Evolutionary conservation across 2,329 filamentous ascomycete species (phyloP), one percentile per base, ranked within the genome.

Genomic region (Colletotrichum sansevieriae): DNA sequence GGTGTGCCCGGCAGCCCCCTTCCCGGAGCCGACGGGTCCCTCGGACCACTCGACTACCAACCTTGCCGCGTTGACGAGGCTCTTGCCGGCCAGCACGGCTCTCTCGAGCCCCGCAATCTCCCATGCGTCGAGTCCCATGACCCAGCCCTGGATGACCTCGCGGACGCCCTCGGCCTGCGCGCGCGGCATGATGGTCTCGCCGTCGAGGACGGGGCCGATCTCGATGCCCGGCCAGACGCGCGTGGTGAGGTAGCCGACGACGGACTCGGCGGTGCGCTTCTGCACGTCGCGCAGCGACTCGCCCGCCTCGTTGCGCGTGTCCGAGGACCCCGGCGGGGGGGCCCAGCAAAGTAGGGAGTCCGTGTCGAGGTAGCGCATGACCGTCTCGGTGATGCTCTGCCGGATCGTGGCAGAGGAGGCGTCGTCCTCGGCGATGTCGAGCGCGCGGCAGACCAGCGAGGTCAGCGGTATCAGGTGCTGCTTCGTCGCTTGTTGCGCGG

Each of bases 331-430:
- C 1, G 85, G 83, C 2, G 84, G 83, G 46, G 88, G 85, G 25
- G 86, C 94, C 93, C 94, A 97, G 86, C 95, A 98, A 2, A 99
- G 88, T 41, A 98, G 82, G 0, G 93, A 95, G 81, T 99, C 96
- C 1, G 96, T 98, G 74, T 94, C 90, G 29, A 99, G 87, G 79
- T 98, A 98, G 54, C 92, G 88, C 85, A 98, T 87, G 59, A 96
- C 82, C 71, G 89, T 90, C 18, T 83, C 84, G 15, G 91, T 82
- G 54, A 98, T 90, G 46, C 86, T 83, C 0, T 86, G 77, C 41
- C 95, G 87, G 43, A 92, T 84, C 25, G 84, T 89, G 83, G 57
- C 87, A 3, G 68, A 60, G 3, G 74, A 12, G 37, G 77, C 76
- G 72, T 97, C 93, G 73, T 94, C 91, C 20, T 85, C 85, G 55